Base-by-base conservation (phyloP, 2,329 filamentous ascomycete species). In the Endothia cerciana region DNA sequence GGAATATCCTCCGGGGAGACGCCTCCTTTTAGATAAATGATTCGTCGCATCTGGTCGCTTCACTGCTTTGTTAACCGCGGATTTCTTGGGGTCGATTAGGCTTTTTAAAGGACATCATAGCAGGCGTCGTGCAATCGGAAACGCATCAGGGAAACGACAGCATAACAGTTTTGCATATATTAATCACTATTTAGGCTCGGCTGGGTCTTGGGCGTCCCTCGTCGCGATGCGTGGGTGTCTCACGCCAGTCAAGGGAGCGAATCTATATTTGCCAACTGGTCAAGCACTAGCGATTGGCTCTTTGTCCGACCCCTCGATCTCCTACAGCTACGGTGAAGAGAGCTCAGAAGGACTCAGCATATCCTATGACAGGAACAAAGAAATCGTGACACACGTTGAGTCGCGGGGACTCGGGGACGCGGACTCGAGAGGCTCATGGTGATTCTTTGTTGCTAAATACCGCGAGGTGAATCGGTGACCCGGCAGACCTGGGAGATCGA, bases 241-340 rank as follows among this genome's bases (percentile, higher is more conserved):
- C n/a, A 36, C 3, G 41, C 43, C 30, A 40, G 25, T n/a, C n/a
- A 51, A 61, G 45, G 59, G 45, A 61, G 43, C 43, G 5, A 51
- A 10, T 51, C 45, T 33, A 30, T 45, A 22, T 33, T 41, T 60
- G 19, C 17, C 19, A 36, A 6, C 47, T 51, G 10, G 47, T 51
- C 47, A 51, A n/a, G 53, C 41, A 51, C n/a, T 55, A 55, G 51
- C 17, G 19, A n/a, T 36, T 36, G 51, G 13, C 28, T 19, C 59
- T 51, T 61, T 61, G 59, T 61, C 33, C 58, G 5, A n/a, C 19
- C 15, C 22, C 3, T 49, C 30, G 33, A 51, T 22, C 36, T 61
- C 22, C 28, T 49, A 15, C 19, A 49, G 22, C 43, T 17, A 25
- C 4, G 17, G 4, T 28, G 28, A 15, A 51, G 30, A 40, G 30